Percentiles rank a stretch among this genome's conserved stretches.
These are phyloP conservation scores for Orbilia oligospora DNA, from an alignment of 2,329 filamentous ascomycete genomes.

Conservation along the genomic window DNA sequence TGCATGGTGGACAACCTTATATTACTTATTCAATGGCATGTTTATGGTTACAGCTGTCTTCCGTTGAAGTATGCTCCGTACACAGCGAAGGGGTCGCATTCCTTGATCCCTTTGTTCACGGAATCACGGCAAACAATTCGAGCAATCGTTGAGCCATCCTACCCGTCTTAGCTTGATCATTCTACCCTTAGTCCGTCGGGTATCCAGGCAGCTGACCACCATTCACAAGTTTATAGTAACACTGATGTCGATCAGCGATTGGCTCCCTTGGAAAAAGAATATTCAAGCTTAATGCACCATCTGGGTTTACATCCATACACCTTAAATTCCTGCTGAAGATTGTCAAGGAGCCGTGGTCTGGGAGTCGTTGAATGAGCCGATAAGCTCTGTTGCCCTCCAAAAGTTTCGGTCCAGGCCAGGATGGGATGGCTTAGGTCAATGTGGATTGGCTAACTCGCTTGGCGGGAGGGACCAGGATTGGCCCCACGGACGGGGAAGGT, in stretches of 20 bases:
- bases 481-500: constrained; percentile 58
- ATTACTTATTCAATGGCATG: neutral
- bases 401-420: neutral
- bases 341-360: constrained; percentile 4
- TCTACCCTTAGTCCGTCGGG: constrained; percentile 13
- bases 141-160: neutral
- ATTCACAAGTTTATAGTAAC: constrained; percentile 1
- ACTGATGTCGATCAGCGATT: neutral
- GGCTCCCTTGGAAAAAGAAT: neutral
- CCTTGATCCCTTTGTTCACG: constrained; percentile 1
- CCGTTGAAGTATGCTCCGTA: neutral
- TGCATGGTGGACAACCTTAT: neutral
- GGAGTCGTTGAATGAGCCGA: neutral
- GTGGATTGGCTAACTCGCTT: constrained; percentile 51
- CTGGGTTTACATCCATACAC: neutral
- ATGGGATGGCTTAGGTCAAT: constrained; percentile 12
- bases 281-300: neutral
- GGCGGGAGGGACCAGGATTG: constrained; percentile 42
- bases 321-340: constrained; percentile 12
- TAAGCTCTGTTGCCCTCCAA: constrained; percentile 27
- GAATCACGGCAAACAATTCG: neutral
- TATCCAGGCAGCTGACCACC: constrained; percentile 30
- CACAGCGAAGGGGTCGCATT: constrained; percentile 7
- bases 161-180: constrained; percentile 2
- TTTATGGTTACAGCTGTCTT: neutral